Percentiles rank a stretch among this genome's conserved stretches.
These are phyloP conservation scores for Linnemannia zychae DNA, from an alignment of 192 early-diverging fungal species.

Conservation along the genomic window DNA sequence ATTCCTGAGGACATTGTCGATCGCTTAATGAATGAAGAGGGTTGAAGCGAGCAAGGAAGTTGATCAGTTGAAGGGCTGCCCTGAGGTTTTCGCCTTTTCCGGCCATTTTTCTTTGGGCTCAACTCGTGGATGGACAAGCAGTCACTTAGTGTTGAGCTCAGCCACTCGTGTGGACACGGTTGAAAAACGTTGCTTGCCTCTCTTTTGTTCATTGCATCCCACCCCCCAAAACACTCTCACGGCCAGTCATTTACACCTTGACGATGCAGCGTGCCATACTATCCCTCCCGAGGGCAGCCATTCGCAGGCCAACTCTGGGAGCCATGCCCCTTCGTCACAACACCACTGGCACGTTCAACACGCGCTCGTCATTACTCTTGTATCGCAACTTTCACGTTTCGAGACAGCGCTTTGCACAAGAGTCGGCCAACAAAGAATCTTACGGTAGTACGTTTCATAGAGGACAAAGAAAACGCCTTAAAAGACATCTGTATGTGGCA, in stretches of 20 bases:
- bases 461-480: too few relatives aligned
- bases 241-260: background rate
- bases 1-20: slow-evolving; percentile 34
- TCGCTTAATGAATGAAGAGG: slow-evolving; percentile 4
- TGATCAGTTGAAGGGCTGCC: background rate
- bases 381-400: slow-evolving; percentile 43
- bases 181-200: background rate
- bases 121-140: background rate
- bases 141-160: background rate
- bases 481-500: too few relatives aligned
- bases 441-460: slow-evolving; percentile 20
- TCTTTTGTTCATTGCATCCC: background rate
- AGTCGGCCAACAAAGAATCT: slow-evolving; percentile 15
- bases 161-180: background rate
- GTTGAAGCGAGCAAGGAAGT: background rate
- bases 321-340: slow-evolving; percentile 7
- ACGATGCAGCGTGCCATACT: slow-evolving; percentile 21
- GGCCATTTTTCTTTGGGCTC: background rate
- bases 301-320: slow-evolving; percentile 3
- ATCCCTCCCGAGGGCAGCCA: slow-evolving; percentile 22
- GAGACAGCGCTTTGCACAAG: slow-evolving; percentile 19
- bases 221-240: background rate
- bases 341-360: background rate
- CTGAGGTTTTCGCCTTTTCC: background rate
- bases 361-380: slow-evolving; percentile 11